phyloP scores from a whole-genome alignment of 2,329 filamentous ascomycete genomes.

The Venturiaceae sp. region DNA sequence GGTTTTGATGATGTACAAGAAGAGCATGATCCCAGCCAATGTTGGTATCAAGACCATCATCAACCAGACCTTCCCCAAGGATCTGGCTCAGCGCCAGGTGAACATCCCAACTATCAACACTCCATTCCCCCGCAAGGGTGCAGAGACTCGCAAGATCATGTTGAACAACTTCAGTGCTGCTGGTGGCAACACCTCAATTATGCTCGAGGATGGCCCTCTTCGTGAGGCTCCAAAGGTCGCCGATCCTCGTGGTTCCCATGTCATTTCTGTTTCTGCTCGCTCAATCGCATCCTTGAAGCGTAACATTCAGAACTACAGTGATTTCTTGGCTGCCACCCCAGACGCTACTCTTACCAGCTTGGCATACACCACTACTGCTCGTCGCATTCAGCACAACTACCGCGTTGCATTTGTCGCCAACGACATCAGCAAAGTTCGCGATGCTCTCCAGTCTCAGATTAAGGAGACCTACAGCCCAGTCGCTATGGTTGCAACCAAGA shows the following conservation, averaged over 20 bases:
- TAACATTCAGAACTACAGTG: slow-evolving; percentile 38
- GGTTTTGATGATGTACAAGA: slow-evolving; percentile 44
- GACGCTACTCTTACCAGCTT: slow-evolving; percentile 36
- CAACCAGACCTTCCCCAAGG: slow-evolving; percentile 45
- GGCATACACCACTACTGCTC: slow-evolving; percentile 43
- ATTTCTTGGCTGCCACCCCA: slow-evolving; percentile 35
- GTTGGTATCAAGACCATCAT: slow-evolving; percentile 46
- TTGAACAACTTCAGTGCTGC: slow-evolving; percentile 45
- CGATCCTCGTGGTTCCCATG: slow-evolving; percentile 37
- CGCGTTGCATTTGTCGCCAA: slow-evolving; percentile 37
- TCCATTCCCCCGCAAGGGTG: slow-evolving; percentile 36
- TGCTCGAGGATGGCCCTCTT: slow-evolving; percentile 42
- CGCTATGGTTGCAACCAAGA: slow-evolving; percentile 41
- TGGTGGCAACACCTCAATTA: slow-evolving; percentile 42
- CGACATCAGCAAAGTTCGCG: slow-evolving; percentile 36
- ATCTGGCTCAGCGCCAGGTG: slow-evolving; percentile 41
- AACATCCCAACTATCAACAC: slow-evolving; percentile 39
- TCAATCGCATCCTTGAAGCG: slow-evolving; percentile 42
- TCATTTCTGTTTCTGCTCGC: slow-evolving; percentile 39
- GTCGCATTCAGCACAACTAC: slow-evolving; percentile 45
- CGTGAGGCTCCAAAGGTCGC: slow-evolving; percentile 27
- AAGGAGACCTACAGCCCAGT: slow-evolving; percentile 43
- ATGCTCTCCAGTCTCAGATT: slow-evolving; percentile 34
- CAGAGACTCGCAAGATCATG: slow-evolving; percentile 38
- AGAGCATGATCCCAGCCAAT: slow-evolving; percentile 43